Evolutionary conservation across 805 yeast genomes (phyloP).

Genomic region (Nakazawaea ishiwadae): DNA sequence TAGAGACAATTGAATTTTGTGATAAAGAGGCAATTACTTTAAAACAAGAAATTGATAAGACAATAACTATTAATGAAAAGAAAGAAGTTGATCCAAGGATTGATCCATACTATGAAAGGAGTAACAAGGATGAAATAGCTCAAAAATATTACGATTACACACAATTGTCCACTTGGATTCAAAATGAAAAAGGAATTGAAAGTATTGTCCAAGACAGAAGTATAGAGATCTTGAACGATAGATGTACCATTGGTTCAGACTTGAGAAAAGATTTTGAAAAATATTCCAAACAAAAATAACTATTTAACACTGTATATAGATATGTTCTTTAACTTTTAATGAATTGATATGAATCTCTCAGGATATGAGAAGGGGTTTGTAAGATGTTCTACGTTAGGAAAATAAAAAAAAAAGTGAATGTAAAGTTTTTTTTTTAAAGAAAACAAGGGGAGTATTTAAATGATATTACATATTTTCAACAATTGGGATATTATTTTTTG

Average conservation of each 20-base stretch:
- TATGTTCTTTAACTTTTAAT: no score
- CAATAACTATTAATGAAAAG: slow-evolving; percentile 17
- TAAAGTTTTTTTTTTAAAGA: no score
- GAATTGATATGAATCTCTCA: no score
- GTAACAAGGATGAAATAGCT: slow-evolving; percentile 26
- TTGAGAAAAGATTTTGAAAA: background rate
- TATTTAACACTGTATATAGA: no score
- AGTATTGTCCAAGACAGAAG: slow-evolving; percentile 33
- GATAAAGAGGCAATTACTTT: slow-evolving; percentile 24
- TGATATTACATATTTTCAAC: background rate
- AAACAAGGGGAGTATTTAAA: no score
- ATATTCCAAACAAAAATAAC: no score
- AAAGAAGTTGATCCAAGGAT: slow-evolving; percentile 27
- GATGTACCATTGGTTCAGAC: slow-evolving; percentile 22
- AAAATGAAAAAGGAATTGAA: slow-evolving; percentile 38
- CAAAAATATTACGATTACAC: slow-evolving; percentile 24
- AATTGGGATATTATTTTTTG: slow-evolving; percentile 2
- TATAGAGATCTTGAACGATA: slow-evolving; percentile 27
- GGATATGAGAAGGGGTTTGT: no score
- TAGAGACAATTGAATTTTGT: slow-evolving; percentile 37
- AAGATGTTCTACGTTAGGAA: no score
- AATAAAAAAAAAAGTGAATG: no score
- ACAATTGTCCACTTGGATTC: slow-evolving; percentile 28
- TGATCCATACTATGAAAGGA: slow-evolving; percentile 49
- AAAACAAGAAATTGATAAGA: slow-evolving; percentile 24